Conservation (phyloP, 2,329 filamentous ascomycete genomes). For the Fusarium paranaense region DNA sequence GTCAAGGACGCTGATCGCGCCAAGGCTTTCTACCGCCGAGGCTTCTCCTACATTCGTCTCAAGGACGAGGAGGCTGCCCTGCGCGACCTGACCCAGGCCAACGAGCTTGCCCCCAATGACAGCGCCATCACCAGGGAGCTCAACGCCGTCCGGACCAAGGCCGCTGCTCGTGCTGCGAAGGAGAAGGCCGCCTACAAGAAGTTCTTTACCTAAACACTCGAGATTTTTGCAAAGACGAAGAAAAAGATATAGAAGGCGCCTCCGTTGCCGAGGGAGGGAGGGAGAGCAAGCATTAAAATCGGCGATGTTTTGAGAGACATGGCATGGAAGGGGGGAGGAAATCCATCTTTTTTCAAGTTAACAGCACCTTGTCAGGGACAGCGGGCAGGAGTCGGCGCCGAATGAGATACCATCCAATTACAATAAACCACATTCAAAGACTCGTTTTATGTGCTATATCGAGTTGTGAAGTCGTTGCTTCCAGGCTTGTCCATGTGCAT, state of each 20-base stretch:
- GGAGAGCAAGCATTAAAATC: constrained; percentile 29
- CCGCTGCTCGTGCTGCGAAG: constrained; percentile 80
- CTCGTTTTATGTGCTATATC: not conserved
- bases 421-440: constrained; percentile 28
- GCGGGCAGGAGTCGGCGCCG: constrained; percentile 46
- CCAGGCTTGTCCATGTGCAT: not conserved
- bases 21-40: constrained; percentile 90
- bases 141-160: constrained; percentile 79
- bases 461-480: not conserved
- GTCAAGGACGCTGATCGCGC: constrained; percentile 82
- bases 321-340: constrained; percentile 19
- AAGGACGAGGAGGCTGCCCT: constrained; percentile 89
- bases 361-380: constrained; percentile 40
- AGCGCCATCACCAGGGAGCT: constrained; percentile 81
- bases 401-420: constrained; percentile 46
- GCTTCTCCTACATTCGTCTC: constrained; percentile 76
- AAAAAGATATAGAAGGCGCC: constrained; percentile 11
- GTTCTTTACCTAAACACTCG: constrained; percentile 73
- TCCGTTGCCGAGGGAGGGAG: constrained; percentile 2
- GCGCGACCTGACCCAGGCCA: constrained; percentile 79
- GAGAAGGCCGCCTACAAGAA: constrained; percentile 94
- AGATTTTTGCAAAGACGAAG: not conserved
- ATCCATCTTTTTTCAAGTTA: constrained; percentile 38
- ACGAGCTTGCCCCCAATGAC: constrained; percentile 80
- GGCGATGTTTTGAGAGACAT: constrained; percentile 5